A percentile compares a stretch with the other conserved stretches of the same genome.
These are phyloP conservation scores for Plantago major DNA, from an alignment of 257 asterid species.

Conservation along the genomic window DNA sequence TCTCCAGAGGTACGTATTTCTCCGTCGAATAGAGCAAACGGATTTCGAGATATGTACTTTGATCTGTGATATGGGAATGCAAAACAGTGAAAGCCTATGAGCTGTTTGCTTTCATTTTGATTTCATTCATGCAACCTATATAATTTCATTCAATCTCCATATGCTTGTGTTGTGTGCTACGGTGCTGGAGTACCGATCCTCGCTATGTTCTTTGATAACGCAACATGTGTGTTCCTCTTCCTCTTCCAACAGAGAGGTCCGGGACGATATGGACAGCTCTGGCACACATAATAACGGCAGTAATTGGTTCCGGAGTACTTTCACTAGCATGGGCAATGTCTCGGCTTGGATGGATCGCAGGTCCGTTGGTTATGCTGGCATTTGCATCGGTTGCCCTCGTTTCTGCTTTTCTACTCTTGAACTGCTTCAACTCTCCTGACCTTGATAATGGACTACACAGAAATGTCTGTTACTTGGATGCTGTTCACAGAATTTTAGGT, in stretches of 20 bases:
- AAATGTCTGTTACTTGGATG: conserved; percentile 58
- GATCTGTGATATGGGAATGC: no score
- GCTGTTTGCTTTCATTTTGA: no score
- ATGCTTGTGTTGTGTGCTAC: no score
- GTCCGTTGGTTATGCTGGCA: conserved; percentile 49
- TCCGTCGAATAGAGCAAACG: no score
- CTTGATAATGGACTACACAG: conserved; percentile 21
- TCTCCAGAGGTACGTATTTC: no score
- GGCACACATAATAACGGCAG: conserved; percentile 79
- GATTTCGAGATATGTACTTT: no score
- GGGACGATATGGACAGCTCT: conserved; percentile 72
- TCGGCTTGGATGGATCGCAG: conserved; percentile 83
- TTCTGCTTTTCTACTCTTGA: conserved; percentile 48
- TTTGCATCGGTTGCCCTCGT: conserved; percentile 57
- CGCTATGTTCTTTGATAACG: no score
- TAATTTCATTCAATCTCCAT: no score
- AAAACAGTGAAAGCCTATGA: no score
- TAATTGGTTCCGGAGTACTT: conserved; percentile 81
- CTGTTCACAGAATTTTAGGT: conserved; percentile 49
- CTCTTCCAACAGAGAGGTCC: conserved; percentile 7
- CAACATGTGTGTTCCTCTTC: neutral
- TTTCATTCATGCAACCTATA: no score
- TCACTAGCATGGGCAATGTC: conserved; percentile 81
- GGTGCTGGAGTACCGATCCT: no score
- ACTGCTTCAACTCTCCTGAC: conserved; percentile 52